Conservation (phyloP, 139 green algal genomes). For the Closterium sp. region DNA sequence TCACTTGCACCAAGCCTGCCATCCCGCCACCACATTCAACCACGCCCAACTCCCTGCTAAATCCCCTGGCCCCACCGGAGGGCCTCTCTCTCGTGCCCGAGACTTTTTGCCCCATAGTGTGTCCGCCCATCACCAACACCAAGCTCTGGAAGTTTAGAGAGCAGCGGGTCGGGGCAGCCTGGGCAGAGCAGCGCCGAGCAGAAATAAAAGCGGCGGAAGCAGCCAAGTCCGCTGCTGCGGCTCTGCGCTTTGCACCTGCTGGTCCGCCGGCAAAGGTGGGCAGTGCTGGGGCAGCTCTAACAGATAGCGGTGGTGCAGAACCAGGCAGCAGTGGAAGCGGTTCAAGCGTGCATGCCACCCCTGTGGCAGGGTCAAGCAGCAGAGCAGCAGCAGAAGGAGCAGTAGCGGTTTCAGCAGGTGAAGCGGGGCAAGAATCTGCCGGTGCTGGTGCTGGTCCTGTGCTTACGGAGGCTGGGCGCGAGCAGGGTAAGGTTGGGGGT, state of each 20-base stretch:
- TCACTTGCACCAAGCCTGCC: not conserved
- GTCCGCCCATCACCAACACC: not conserved
- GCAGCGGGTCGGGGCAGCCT: not conserved
- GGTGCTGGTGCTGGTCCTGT: no score
- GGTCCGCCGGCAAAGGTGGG: not conserved
- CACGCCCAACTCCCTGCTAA: not conserved
- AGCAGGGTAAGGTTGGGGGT: no score
- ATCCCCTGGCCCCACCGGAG: not conserved
- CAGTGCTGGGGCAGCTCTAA: not conserved
- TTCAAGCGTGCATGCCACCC: no score
- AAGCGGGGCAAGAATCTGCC: no score
- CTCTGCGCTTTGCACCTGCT: not conserved
- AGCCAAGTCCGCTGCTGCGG: not conserved
- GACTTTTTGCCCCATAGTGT: not conserved
- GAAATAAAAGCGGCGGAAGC: not conserved
- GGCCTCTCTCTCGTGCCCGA: not conserved
- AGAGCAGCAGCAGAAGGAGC: no score
- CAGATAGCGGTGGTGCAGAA: no score
- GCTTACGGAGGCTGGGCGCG: no score
- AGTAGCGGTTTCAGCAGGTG: no score
- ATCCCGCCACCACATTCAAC: not conserved
- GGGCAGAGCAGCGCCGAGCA: slow-evolving; percentile 4
- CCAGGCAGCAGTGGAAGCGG: no score
- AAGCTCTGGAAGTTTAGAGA: not conserved
- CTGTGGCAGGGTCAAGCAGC: no score